These are phyloP conservation scores for Termitomyces sp. DNA, from an alignment of 768 basidiomycete species.

Conservation along the genomic window DNA sequence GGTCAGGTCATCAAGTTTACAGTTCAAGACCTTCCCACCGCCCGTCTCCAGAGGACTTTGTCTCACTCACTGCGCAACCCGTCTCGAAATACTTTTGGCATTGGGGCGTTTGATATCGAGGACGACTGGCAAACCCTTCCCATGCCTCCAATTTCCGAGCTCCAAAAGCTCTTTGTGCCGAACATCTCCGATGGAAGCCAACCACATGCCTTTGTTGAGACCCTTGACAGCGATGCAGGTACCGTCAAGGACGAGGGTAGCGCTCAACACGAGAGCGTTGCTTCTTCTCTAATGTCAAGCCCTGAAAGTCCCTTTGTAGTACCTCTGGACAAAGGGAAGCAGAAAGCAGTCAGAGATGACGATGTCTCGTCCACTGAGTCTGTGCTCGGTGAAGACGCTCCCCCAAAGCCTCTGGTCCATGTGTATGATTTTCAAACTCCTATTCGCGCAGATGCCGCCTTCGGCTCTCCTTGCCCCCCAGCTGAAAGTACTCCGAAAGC, in stretches of 20 bases:
- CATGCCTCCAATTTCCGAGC: constrained; percentile 25
- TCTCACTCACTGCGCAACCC: constrained; percentile 25
- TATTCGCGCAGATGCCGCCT: background rate
- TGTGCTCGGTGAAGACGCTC: constrained; percentile 35
- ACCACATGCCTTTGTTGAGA: constrained; percentile 64
- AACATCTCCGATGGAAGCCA: constrained; percentile 24
- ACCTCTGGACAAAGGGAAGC: constrained; percentile 45
- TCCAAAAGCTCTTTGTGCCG: constrained; percentile 36
- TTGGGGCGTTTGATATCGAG: constrained; percentile 41
- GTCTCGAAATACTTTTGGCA: constrained; percentile 57
- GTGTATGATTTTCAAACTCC: constrained; percentile 34
- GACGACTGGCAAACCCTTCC: constrained; percentile 64
- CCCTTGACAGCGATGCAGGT: constrained; percentile 33
- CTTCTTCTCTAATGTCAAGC: constrained; percentile 25
- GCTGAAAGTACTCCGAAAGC: constrained; percentile 35
- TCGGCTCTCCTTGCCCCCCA: constrained; percentile 5
- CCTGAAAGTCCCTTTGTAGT: constrained; percentile 12
- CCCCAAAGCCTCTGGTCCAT: constrained; percentile 58
- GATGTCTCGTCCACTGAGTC: constrained; percentile 34
- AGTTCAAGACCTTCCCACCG: constrained; percentile 53
- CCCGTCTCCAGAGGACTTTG: constrained; percentile 25
- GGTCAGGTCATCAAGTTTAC: constrained; percentile 48
- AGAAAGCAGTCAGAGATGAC: constrained; percentile 28
- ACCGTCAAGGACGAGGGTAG: constrained; percentile 22
- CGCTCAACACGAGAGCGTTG: constrained; percentile 23